Evolutionary conservation across 2,329 filamentous ascomycete species (phyloP), one percentile per base, ranked within the genome.

Genomic region (Fusarium sororula): DNA sequence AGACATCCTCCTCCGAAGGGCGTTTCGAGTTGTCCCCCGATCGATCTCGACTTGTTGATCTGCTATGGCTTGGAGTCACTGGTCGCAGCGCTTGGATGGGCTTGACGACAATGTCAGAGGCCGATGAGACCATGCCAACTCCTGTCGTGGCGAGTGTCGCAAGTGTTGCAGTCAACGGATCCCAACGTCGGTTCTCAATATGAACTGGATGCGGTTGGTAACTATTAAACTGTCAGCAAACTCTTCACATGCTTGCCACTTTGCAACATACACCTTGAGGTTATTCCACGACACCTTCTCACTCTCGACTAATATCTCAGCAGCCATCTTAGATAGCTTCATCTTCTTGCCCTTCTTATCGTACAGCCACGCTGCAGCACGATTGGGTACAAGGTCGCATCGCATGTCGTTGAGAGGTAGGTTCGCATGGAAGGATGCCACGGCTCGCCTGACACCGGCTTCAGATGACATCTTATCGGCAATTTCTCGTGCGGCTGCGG

Each of bases 351-450:
- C 62, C 0, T 54, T 72, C 28, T 48, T 53, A 3, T 75, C 68
- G 20, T 51, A 65, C 1, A 58, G 2, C 74, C 70, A 78, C 5
- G 50, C 63, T 7, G 76, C 74, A 0, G 56, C 38, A 3, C 39
- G 41, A 6, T 74, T 62, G 0, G 45, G 37, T 7, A 78, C 5
- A 1, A 76, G 18, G 12, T 77, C 73, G 18, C 76, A 77, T 22
- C 54, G 64, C 42, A 78, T 69, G 0, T 62, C 51, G 28, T 67
- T 72, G 2, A 78, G 35, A n/a, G 76, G 75, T 4, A 75, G 17
- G 61, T 75, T 73, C 1, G 68, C 68, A 44, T 79, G 75, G 38
- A 78, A 78, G 8, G 69, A 78, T 5, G 65, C 64, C 17, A 75
- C 75, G 2, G 75, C 76, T 4, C 72, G 64, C 6, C 65, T 28